Conservation (phyloP, 2,329 filamentous ascomycete genomes). For the Beauveria rudraprayagi region DNA sequence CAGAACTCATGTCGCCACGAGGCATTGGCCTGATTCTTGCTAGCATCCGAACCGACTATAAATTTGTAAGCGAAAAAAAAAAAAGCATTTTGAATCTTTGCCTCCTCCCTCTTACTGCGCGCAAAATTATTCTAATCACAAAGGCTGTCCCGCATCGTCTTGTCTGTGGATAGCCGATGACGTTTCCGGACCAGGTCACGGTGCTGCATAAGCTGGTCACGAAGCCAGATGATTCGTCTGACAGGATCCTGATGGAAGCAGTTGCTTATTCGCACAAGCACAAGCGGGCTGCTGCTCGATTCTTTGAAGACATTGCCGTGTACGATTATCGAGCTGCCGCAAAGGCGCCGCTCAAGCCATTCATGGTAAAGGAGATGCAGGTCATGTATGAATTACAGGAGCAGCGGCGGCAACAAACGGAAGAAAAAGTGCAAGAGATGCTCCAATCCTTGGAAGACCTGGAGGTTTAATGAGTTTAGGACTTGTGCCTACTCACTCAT, state of each 20-base stretch:
- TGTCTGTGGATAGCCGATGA: constrained; percentile 56
- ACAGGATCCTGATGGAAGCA: constrained; percentile 50
- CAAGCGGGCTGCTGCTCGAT: constrained; percentile 63
- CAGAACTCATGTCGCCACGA: constrained; percentile 56
- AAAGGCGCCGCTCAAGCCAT: constrained; percentile 31
- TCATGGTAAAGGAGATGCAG: constrained; percentile 31
- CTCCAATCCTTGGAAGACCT: constrained; percentile 12
- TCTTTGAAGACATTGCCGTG: constrained; percentile 68
- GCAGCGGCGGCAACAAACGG: constrained; percentile 13
- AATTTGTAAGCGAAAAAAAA: constrained; percentile 61
- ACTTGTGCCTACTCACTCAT: too few species aligned
- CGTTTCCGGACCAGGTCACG: constrained; percentile 71
- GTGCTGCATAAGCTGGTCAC: constrained; percentile 70
- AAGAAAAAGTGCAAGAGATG: constrained; percentile 15
- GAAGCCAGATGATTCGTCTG: constrained; percentile 33
- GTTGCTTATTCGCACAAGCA: constrained; percentile 69
- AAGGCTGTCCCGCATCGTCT: neutral
- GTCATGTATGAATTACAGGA: constrained; percentile 29
- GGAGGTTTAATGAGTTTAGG: neutral
- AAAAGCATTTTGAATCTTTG: rapidly evolving
- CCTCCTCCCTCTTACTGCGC: too few species aligned
- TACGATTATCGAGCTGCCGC: constrained; percentile 50
- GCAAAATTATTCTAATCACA: neutral
- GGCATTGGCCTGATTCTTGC: constrained; percentile 68
- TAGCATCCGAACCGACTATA: constrained; percentile 76